Evolutionary conservation across 768 basidiomycete species (phyloP).

Genomic region (Pleurotus ostreatus): DNA sequence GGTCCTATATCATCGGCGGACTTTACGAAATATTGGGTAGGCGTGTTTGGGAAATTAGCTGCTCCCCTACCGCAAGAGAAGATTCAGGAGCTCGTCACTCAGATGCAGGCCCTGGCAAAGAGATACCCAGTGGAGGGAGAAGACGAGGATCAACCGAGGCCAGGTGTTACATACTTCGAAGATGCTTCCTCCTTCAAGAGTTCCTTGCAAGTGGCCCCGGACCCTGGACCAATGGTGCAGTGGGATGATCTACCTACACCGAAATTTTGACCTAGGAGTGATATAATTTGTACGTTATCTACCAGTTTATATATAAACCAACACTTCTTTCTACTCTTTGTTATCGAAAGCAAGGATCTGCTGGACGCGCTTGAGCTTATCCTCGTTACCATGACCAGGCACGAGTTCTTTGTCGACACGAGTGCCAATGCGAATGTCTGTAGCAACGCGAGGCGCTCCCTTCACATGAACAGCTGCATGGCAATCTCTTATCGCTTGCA

Average conservation of each 20-base stretch:
- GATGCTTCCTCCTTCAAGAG: conserved; percentile 67
- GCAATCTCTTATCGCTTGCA: conserved; percentile 85
- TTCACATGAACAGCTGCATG: conserved; percentile 81
- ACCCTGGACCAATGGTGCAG: conserved; percentile 63
- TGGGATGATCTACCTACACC: conserved; percentile 72
- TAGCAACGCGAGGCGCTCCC: conserved; percentile 75
- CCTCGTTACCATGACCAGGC: conserved; percentile 68
- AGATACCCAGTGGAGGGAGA: conserved; percentile 54
- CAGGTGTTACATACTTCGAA: conserved; percentile 56
- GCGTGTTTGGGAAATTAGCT: conserved; percentile 26
- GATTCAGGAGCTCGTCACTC: conserved; percentile 41
- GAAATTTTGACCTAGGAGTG: conserved; percentile 37
- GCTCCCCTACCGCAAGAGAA: conserved; percentile 26
- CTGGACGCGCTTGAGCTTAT: conserved; percentile 78
- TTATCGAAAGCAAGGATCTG: conserved; percentile 52
- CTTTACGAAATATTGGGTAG: conserved; percentile 64
- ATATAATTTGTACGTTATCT: background rate
- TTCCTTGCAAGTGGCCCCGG: conserved; percentile 46
- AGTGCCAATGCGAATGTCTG: conserved; percentile 95
- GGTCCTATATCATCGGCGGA: conserved; percentile 49
- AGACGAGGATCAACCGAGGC: conserved; percentile 37
- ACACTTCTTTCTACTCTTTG: too few relatives aligned
- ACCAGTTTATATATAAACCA: background rate
- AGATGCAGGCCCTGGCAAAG: conserved; percentile 55
- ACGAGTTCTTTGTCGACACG: conserved; percentile 64